Conservation (phyloP, 352 stramenopile species). For the Pythium utonaiense region DNA sequence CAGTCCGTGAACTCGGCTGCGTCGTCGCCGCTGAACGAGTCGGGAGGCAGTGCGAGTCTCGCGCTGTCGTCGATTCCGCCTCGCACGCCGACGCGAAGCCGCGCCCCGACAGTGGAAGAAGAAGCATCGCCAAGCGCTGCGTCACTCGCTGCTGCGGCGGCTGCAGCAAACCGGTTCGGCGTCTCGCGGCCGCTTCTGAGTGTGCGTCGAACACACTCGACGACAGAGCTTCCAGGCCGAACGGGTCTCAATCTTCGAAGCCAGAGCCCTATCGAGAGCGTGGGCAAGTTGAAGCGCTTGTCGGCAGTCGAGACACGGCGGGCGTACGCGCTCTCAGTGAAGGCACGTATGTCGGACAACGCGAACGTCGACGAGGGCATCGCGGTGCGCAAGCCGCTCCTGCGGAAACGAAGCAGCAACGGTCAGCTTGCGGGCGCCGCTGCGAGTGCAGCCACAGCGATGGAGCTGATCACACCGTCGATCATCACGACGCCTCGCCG, state of each 20-base stretch:
- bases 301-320: slow-evolving; percentile 30
- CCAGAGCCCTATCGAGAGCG: slow-evolving; percentile 5
- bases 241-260: neutral
- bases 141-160: slow-evolving; percentile 4
- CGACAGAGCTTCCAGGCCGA: slow-evolving; percentile 14
- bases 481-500: slow-evolving; percentile 4
- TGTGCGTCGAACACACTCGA: slow-evolving; percentile 17
- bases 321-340: slow-evolving; percentile 32
- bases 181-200: slow-evolving; percentile 12
- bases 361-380: slow-evolving; percentile 27
- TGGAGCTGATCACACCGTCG: slow-evolving; percentile 18
- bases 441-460: neutral
- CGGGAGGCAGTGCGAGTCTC: neutral
- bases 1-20: slow-evolving; percentile 16
- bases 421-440: neutral
- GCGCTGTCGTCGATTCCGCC: slow-evolving; percentile 16
- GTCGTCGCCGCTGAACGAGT: slow-evolving; percentile 28
- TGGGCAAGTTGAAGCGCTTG: slow-evolving; percentile 25
- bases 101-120: neutral
- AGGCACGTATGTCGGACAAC: slow-evolving; percentile 28
- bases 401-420: slow-evolving; percentile 13
- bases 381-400: slow-evolving; percentile 18
- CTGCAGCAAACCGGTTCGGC: slow-evolving; percentile 19
- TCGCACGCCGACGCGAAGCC: slow-evolving; percentile 3
- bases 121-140: neutral